Conservation (phyloP, 2,329 filamentous ascomycete species). For the Parascedosporium putredinis region DNA sequence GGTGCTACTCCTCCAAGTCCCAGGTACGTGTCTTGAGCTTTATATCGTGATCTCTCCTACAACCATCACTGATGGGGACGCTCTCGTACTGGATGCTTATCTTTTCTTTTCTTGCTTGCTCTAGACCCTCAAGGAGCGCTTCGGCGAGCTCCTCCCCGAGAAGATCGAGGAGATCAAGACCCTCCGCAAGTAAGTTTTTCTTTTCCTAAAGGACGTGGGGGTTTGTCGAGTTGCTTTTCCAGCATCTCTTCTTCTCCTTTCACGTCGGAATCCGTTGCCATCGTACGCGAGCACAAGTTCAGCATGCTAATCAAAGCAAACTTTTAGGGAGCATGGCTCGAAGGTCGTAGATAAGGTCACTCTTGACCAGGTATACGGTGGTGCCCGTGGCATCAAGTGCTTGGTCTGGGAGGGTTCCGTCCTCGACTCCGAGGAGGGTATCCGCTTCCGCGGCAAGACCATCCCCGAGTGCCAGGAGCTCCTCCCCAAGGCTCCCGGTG, state of each 20-base stretch:
- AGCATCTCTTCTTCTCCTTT: no score
- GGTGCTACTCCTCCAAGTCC: conserved; percentile 89
- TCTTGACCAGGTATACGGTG: conserved; percentile 97
- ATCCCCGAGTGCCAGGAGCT: conserved; percentile 98
- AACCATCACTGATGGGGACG: no score
- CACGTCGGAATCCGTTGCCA: no score
- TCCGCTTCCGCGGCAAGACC: conserved; percentile 97
- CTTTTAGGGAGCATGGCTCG: conserved; percentile 73
- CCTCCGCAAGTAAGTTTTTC: conserved; percentile 79
- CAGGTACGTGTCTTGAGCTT: conserved; percentile 47
- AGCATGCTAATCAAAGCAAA: conserved; percentile 13
- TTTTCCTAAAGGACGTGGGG: no score
- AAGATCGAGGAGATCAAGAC: conserved; percentile 99
- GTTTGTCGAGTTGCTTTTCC: no score
- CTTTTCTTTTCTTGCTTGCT: no score
- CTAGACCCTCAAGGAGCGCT: conserved; percentile 95
- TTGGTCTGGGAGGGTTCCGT: conserved; percentile 99
- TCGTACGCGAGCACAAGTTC: no score
- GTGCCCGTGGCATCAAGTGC: conserved; percentile 97
- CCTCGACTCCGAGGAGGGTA: conserved; percentile 96
- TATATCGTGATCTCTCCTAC: background rate
- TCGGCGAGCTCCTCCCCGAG: conserved; percentile 87
- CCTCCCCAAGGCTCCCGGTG: conserved; percentile 92
- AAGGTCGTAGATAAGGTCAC: conserved; percentile 97
- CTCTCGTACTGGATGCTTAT: no score